Base-by-base conservation (phyloP, 176 grass and related monocot species). In the Triticum urartu region DNA sequence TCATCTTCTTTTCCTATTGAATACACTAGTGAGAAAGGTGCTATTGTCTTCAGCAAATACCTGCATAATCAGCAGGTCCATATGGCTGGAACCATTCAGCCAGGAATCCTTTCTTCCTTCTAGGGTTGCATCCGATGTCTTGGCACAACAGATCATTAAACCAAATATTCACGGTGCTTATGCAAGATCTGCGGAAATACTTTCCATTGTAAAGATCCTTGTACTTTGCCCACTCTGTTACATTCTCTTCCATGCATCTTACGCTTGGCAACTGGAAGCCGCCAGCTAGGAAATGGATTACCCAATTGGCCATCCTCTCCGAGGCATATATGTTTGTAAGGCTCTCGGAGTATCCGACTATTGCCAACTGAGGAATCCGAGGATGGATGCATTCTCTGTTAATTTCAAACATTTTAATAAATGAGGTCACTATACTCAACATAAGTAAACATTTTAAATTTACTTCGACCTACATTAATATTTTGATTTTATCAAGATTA, bases 1-100 rank as follows among this genome's bases (percentile, higher is more conserved):
- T 50, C 58, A 40, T 67, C 34, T 43, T 79, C 58, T 73, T 79
- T 59, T 54, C 42, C 35, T 62, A 40, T 59, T 76, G 10, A 76
- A 39, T 60, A 85, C 52, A 4, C 62, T 69, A 62, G 35, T 52
- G 18, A 75, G 20, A 64, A 58, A 28, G 35, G 78, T 66, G 61
- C 85, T 76, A 77, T 76, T 28, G 2, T 56, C 70, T 78, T 88
- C 70, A 88, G 63, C 14, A 20, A 90, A 90, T 56, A 34, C 70
- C 75, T 45, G 85, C 87, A 62, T 99, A 99, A 82, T 99, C 94
- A 15, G 68, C 82, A 42, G 94, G 93, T 50, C 82, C 88, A 80
- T 94, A 93, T 61, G 92, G 88, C 52, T 88, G 88, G 79, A 96
- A 93, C 97, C 90, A 96, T 78, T 96, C 94, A 35, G 89, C 90